phyloP scores from a whole-genome alignment of 306 rosid species.

The Castanea mollissima region DNA sequence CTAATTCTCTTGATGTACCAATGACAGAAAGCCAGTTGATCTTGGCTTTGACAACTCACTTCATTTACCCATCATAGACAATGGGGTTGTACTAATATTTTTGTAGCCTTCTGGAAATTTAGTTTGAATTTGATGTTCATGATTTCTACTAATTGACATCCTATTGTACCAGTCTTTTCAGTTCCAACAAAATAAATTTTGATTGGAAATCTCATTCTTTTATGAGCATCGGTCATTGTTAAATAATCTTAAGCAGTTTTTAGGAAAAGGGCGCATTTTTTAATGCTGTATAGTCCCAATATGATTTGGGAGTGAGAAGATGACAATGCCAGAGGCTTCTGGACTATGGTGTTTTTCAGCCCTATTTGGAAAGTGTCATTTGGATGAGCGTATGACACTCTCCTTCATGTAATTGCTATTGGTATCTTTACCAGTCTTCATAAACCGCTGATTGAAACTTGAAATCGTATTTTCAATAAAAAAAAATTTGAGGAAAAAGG shows the following conservation, averaged over 20 bases:
- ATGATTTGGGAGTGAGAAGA: too few species aligned
- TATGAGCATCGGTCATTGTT: slow-evolving; percentile 2
- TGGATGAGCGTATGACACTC: too few species aligned
- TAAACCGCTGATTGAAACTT: too few species aligned
- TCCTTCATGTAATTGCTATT: too few species aligned
- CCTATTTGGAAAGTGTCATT: too few species aligned
- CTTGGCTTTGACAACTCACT: slow-evolving; percentile 31
- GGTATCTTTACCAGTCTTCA: too few species aligned
- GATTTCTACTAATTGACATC: slow-evolving; percentile 12
- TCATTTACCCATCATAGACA: slow-evolving; percentile 41
- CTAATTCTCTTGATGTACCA: slow-evolving; percentile 50
- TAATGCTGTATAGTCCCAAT: too few species aligned
- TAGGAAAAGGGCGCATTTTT: neutral
- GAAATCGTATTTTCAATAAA: too few species aligned
- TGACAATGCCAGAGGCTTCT: too few species aligned
- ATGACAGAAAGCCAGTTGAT: slow-evolving; percentile 48
- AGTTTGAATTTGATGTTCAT: slow-evolving; percentile 30
- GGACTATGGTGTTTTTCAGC: too few species aligned
- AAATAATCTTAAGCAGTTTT: neutral
- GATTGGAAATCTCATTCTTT: neutral
- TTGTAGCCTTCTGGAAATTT: slow-evolving; percentile 37
- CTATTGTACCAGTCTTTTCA: slow-evolving; percentile 6
- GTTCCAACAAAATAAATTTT: slow-evolving; percentile 4
- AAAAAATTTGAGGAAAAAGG: too few species aligned
- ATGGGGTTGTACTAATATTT: slow-evolving; percentile 43